A percentile compares a stretch with the other conserved stretches of the same genome.
phyloP scores from a whole-genome alignment of 2,329 filamentous ascomycete genomes.

The Alternaria alternata region DNA sequence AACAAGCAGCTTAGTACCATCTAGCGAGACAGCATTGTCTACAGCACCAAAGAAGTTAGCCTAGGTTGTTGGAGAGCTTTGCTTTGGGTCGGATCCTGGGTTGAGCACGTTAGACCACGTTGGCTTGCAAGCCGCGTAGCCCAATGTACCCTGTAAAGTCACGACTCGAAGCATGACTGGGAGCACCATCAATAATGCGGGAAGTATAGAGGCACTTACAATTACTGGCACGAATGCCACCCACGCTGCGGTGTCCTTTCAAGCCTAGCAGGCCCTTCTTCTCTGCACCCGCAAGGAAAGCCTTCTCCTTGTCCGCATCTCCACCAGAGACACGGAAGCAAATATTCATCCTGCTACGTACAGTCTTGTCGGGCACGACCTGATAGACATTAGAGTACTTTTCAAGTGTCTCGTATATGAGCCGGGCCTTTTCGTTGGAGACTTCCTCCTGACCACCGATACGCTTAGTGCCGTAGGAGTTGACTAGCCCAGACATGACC shows the following conservation, averaged over 20 bases:
- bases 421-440: constrained; percentile 74
- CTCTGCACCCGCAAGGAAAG: constrained; percentile 77
- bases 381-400: constrained; percentile 75
- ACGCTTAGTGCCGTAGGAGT: constrained; percentile 68
- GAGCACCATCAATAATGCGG: constrained; percentile 11
- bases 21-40: constrained; percentile 79
- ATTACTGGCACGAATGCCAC: constrained; percentile 85
- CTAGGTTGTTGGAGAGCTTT: constrained; percentile 14
- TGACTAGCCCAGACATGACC: constrained; percentile 79
- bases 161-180: constrained; percentile 11
- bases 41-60: constrained; percentile 26
- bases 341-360: constrained; percentile 91
- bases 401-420: constrained; percentile 82
- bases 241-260: constrained; percentile 88
- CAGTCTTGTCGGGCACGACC: constrained; percentile 77
- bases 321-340: constrained; percentile 81
- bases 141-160: constrained; percentile 21
- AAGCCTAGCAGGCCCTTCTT: constrained; percentile 76
- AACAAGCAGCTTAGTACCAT: constrained; percentile 72
- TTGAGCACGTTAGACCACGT: constrained; percentile 6
- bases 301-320: constrained; percentile 75
- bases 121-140: constrained; percentile 11
- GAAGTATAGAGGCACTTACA: constrained; percentile 56
- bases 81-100: constrained; percentile 9
- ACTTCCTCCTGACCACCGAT: constrained; percentile 80